Percentiles rank a stretch among this genome's conserved stretches.
Conservation (phyloP, 352 stramenopile genomes). For the Phytophthora vignae region DNA sequence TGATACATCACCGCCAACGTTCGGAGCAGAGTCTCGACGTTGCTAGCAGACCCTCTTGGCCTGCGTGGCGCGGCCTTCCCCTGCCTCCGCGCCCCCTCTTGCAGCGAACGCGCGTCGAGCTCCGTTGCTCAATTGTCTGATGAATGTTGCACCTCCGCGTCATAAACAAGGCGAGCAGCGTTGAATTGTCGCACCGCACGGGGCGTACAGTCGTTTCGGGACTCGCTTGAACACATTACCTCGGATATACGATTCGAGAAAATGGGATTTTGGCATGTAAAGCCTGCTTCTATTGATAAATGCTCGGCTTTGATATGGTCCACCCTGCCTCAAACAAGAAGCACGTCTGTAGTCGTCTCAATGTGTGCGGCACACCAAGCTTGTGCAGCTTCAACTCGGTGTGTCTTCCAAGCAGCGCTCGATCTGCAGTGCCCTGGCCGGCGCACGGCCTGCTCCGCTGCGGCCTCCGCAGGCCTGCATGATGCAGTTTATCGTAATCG, state of each 20-base stretch:
- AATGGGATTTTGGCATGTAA: too few relatives aligned
- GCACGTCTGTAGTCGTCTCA: too few relatives aligned
- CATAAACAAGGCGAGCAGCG: slow-evolving; percentile 16
- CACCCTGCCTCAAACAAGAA: too few relatives aligned
- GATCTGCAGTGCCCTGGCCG: too few relatives aligned
- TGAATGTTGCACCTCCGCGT: slow-evolving; percentile 3
- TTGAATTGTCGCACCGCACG: background rate
- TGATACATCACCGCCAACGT: too few relatives aligned
- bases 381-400: slow-evolving; percentile 13
- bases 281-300: too few relatives aligned
- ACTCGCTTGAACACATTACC: too few relatives aligned
- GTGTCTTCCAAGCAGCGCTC: background rate
- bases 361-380: background rate
- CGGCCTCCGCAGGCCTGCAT: background rate
- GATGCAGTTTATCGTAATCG: background rate
- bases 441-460: too few relatives aligned
- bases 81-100: slow-evolving; percentile 11
- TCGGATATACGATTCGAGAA: too few relatives aligned
- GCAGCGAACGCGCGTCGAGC: background rate
- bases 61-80: background rate
- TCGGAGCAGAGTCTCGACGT: too few relatives aligned
- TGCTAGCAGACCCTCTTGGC: background rate
- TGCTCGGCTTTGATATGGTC: too few relatives aligned
- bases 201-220: background rate
- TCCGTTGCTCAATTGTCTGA: slow-evolving; percentile 18